Base-by-base conservation (phyloP, 345 rosid species). In the Aurinia saxatilis region DNA sequence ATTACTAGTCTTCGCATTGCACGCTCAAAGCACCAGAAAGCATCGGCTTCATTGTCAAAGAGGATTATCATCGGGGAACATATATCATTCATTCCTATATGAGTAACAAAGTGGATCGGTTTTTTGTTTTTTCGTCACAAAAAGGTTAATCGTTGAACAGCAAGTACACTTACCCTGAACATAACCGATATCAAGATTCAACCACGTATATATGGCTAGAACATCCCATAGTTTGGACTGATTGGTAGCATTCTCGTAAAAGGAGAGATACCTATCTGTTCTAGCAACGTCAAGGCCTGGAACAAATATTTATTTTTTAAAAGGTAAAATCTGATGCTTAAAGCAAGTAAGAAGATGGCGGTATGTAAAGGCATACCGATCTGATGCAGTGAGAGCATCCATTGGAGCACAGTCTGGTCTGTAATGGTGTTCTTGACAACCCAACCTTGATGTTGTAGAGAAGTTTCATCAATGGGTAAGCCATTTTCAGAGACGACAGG, bases 11-110 rank as follows among this genome's bases (percentile, higher is more conserved):
- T 86, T 49, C 86, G 85, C 98, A 91, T 91, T 38, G 82, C 86
- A 64, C 65, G 90, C 80, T 88, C 91, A 77, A 85, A 92, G 81
- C 98, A 92, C 97, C 98, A 92, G 70, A 81, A 92, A 37, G 97
- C 95, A 65, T 92, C 98, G 7, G 87, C 97, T 81, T 92, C 98
- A 54, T 92, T 72, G 70, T 90, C 95, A 14, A 87, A 69, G 77
- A 92, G 97, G 70, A 92, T 77, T 51, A 90, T 63, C 88, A 92
- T 90, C 21, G 97, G 98, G 27, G 96, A 92, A 77, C 96, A 85
- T 40, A 90, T 89, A 73, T 90, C 98, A 75, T 82, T 92, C 98
- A 92, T 90, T 68, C 98, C 98, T 92, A 81, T 63, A 71, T 18
- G 33, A 64, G 35, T 50, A 40, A 6, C 34, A 56, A 39, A 41